A percentile compares a stretch with the other conserved stretches of the same genome.
These are phyloP conservation scores for Ceratocystis colombiana DNA, from an alignment of 2,329 filamentous ascomycete species.

Conservation along the genomic window DNA sequence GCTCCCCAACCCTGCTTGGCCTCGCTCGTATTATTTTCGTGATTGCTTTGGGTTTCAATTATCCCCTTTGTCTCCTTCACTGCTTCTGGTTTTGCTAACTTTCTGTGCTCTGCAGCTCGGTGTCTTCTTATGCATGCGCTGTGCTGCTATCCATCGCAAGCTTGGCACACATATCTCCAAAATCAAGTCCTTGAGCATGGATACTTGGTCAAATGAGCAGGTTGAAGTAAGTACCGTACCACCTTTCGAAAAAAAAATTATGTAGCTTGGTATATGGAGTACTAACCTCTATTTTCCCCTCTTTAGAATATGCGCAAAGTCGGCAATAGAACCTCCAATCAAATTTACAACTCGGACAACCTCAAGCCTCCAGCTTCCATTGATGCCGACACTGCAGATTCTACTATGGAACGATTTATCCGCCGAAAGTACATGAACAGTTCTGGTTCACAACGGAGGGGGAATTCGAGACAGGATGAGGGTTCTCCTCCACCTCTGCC, in stretches of 20 bases:
- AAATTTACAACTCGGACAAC: constrained; percentile 77
- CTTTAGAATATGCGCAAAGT: constrained; percentile 82
- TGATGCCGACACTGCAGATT: constrained; percentile 85
- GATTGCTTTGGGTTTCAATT: not conserved
- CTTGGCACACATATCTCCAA: constrained; percentile 96
- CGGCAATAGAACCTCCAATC: constrained; percentile 79
- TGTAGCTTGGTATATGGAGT: not conserved
- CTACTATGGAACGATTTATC: constrained; percentile 91
- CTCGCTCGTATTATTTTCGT: not conserved
- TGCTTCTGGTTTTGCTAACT: not conserved
- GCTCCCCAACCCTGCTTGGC: not conserved
- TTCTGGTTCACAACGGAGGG: constrained; percentile 28
- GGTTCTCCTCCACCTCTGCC: constrained; percentile 47
- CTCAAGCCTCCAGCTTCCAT: constrained; percentile 74
- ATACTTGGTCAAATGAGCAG: constrained; percentile 91
- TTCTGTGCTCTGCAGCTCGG: constrained; percentile 54
- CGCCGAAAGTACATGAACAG: constrained; percentile 78
- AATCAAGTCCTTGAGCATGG: constrained; percentile 97
- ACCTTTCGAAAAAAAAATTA: not conserved
- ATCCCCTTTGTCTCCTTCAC: not conserved
- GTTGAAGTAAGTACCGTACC: constrained; percentile 61
- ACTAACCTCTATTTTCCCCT: constrained; percentile 8
- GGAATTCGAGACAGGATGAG: constrained; percentile 46
- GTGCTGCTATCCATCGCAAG: constrained; percentile 89
- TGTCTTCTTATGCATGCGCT: constrained; percentile 95